phyloP scores from a whole-genome alignment of 345 rosid genomes.

The sweet orange (Citrus sinensis) region DVS_A1.0 CM039166.1:10612501-10613000 shows the following conservation, averaged over 20 bases:
- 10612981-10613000: background rate
- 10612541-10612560: background rate
- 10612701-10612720: background rate
- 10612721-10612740: background rate
- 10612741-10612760: background rate
- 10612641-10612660: background rate
- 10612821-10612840: conserved; percentile 28
- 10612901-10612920: background rate
- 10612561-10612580: background rate
- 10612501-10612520: no score
- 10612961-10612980: background rate
- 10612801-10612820: conserved; percentile 42
- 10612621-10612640: background rate
- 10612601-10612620: background rate
- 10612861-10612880: conserved; percentile 45
- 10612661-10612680: background rate
- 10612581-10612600: background rate
- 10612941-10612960: background rate
- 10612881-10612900: conserved; percentile 2
- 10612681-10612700: background rate
- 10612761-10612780: background rate
- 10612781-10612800: conserved; percentile 46
- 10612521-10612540: background rate
- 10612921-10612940: background rate
- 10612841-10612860: conserved; percentile 31